Base-by-base conservation (phyloP, 352 stramenopile species). In the Pythium guiyangense region DNA sequence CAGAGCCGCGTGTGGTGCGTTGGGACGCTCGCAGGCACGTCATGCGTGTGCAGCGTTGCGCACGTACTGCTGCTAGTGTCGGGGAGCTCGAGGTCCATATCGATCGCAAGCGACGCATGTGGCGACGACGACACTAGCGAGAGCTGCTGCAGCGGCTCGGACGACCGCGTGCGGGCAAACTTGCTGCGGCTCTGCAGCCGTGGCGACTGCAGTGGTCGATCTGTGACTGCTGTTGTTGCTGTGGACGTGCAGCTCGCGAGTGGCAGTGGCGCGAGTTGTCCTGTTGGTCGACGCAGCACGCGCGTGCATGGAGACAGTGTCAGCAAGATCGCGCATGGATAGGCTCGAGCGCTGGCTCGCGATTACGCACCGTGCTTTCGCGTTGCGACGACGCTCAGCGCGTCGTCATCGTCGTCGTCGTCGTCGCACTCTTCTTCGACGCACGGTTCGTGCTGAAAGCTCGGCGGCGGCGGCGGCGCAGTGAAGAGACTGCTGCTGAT, bases 1-100 rank as follows among this genome's bases (percentile, higher is more conserved):
- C 73, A 88, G 25, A 69, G 49, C 27, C 65, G 54, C 53, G 81
- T 80, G 4, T 65, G 50, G 29, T 67, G 59, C 58, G 85, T 87
- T 8, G 68, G 62, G 29, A 60, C 59, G 29, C 52, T 74, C 35
- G 34, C 47, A 40, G 56, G 35, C 35, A 46, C 18, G 9, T 11
- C 6, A 14, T 22, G 15, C 3, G 39, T 14, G 8, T 45, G 3
- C 8, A 14, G 39, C 8, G 14, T 22, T 20, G 2, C 18, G 25
- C 18, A 6, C 34, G n/a, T 17, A n/a, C 20, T 57, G 52, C 39
- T 26, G 40, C 26, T 15, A 2, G 52, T 29, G 14, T 27, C 29
- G 17, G 49, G 42, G 4, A 50, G 25, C 9, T 62, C 55, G 39
- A 66, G 59, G 42, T 53, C 64, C 53, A 64, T 58, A 26, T 63